Evolutionary conservation across 2,329 filamentous ascomycete species (phyloP), one percentile per base, ranked within the genome.

Genomic region (Fusarium graminum): DNA sequence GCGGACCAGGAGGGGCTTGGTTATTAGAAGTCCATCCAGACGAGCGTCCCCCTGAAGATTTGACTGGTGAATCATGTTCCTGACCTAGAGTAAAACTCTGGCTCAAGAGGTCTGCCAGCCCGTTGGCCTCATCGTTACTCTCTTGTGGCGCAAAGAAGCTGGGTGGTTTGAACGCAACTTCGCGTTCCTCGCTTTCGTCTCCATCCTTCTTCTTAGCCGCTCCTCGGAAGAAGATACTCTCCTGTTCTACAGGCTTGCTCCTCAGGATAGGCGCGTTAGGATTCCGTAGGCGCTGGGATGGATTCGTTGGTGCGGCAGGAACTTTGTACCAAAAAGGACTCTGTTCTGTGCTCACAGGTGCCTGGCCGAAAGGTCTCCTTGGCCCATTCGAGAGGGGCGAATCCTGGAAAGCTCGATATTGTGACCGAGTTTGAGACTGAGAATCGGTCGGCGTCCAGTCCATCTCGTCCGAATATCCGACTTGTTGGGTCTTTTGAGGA

Each of bases 291-390:
- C 83, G 82, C 39, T 88, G 85, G 3, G 89, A 88, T 22, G 89
- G 88, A n/a, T 84, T 85, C 14, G 83, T 86, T 14, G 91, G 91
- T 2, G 90, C 89, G 1, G 88, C 83, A 6, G 91, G 91, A 4
- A 93, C 83, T 58, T 85, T 88, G 77, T 88, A 90, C 82, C 88
- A 90, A 72, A 93, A 93, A 2, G 89, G 86, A 2, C 80, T 82
- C 14, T 78, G 63, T 41, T 81, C 79, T 0, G 77, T 74, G 47
- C 82, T 78, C 16, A 79, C 79, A 0, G 82, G 83, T 1, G 80
- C 75, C 53, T 84, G 79, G 44, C 78, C 80, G 58, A 86, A 86
- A 2, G 78, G 74, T 9, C 79, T 70, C 41, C 80, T 79, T 42
- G 79, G 78, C 59, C 76, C 69, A 50, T 75, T 76, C 40, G 79